Base-by-base conservation (phyloP, 495 filamentous ascomycete species). In the Monascus purpureus region DNA sequence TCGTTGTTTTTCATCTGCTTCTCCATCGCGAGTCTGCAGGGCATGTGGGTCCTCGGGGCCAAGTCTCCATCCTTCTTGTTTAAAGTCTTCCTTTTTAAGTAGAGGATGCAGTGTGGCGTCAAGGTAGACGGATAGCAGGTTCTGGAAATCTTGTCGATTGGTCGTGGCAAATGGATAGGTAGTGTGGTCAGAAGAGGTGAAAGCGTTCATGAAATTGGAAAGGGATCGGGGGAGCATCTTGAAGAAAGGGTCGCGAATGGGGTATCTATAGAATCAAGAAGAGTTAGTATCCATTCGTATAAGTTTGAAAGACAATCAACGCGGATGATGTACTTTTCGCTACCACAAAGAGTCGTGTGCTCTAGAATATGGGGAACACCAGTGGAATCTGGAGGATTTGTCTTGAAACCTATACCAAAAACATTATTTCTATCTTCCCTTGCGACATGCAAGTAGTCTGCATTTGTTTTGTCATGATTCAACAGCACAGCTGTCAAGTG, bases 181-280 rank as follows among this genome's bases (percentile, higher is more conserved):
- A n/a, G 90, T 97, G 49, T 97, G 85, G 48, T 97, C 90, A 13
- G 83, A 77, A 19, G 84, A 82, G 22, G 90, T 97, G 46, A 96
- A 92, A 27, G 90, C 90, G 50, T 97, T 97, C 90, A 97, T 97
- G 49, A 94, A 96, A 52, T 95, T 97, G 25, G 90, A 93, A 2
- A 97, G 72, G 15, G 90, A 93, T 29, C 90, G 77, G 9, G 88
- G 92, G 17, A 97, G 72, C 90, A 97, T 97, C 68, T 96, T 97
- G 63, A 97, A 96, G 65, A 97, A 97, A 0, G 90, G 90, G 55
- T 97, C 90, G 33, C 90, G 80, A 39, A 97, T 81, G 12, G 90
- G 92, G 55, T 87, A 93, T 52, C 84, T 93, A 49, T 15, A 7
- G 16, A 40, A 35, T 7, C 13, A 0, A 25, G 13, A n/a, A 24